These are phyloP conservation scores for Sequoiadendron giganteum DNA, from an alignment of 75 land plant genomes.

Conservation along the genomic window DNA sequence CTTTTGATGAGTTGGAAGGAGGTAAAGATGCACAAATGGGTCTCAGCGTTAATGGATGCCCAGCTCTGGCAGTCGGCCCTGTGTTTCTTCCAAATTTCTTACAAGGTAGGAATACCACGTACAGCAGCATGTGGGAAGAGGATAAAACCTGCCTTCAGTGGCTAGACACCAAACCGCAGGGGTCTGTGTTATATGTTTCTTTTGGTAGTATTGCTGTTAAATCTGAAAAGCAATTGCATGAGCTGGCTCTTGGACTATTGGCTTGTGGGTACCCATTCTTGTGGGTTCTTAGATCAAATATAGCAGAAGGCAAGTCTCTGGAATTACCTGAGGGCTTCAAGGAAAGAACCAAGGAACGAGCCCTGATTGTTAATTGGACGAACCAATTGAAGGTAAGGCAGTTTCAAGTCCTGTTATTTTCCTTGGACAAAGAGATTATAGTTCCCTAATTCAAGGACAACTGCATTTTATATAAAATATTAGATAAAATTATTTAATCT, in stretches of 20 bases:
- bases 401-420: neutral
- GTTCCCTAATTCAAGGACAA: too few relatives aligned
- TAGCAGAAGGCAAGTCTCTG: neutral
- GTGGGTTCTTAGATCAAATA: neutral
- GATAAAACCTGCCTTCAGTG: too few relatives aligned
- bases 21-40: neutral
- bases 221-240: conserved; percentile 5
- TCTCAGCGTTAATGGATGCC: neutral
- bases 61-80: neutral
- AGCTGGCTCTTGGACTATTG: conserved; percentile 13
- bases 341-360: neutral
- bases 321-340: neutral
- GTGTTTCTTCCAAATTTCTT: neutral
- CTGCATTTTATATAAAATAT: too few relatives aligned
- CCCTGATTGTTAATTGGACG: neutral
- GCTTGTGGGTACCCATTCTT: conserved; percentile 7
- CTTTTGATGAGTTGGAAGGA: conserved; percentile 13
- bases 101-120: neutral
- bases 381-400: neutral
- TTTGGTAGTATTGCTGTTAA: conserved; percentile 13
- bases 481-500: too few relatives aligned
- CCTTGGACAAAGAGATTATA: neutral
- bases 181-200: conserved; percentile 16
- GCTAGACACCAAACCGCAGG: neutral
- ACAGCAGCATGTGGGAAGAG: too few relatives aligned